Base-by-base conservation (phyloP, 176 grass and related monocot species). In the Tuctoria greenei region DNA sequence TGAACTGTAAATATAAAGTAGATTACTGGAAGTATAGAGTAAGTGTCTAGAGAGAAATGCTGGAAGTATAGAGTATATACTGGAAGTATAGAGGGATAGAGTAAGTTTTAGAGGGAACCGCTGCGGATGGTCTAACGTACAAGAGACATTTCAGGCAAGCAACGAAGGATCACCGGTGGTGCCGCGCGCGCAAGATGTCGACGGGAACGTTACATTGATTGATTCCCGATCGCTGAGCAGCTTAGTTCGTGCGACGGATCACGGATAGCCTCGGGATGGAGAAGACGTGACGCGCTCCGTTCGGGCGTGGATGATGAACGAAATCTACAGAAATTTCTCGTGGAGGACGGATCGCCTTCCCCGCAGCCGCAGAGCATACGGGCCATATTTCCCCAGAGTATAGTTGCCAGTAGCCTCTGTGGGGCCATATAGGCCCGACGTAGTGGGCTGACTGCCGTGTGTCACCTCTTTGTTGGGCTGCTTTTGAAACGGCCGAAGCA, bases 151-250 rank as follows among this genome's bases (percentile, higher is more conserved):
- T 61, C 8, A 60, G 16, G 72, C 56, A 15, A n/a, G 72, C 56
- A 15, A n/a, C 56, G 10, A 45, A 4, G 56, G 61, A 35, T 10
- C 10, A 8, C 16, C 8, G 38, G 4, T 17, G 4, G 10, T 26
- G 25, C 20, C 10, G 12, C 18, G 24, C 4, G 24, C 2, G 56
- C 8, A 9, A 21, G 8, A 24, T 28, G 72, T 23, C 6, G 1
- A 64, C 9, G 17, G 64, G 8, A 14, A 23, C 60, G 20, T 65
- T 65, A 65, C 74, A 60, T 65, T 50, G 74, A 76, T 64, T 64
- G 18, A 27, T 2, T 43, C 31, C 31, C 31, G 31, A 24, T 64
- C 20, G 7, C 60, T 24, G 26, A 38, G 28, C 59, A 10, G 56
- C 17, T 31, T 31, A 35, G 8, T 64, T 39, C 44, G 27, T 5